phyloP scores from a whole-genome alignment of 2,329 filamentous ascomycete species.

The Colletotrichum euphorbiae region DNA sequence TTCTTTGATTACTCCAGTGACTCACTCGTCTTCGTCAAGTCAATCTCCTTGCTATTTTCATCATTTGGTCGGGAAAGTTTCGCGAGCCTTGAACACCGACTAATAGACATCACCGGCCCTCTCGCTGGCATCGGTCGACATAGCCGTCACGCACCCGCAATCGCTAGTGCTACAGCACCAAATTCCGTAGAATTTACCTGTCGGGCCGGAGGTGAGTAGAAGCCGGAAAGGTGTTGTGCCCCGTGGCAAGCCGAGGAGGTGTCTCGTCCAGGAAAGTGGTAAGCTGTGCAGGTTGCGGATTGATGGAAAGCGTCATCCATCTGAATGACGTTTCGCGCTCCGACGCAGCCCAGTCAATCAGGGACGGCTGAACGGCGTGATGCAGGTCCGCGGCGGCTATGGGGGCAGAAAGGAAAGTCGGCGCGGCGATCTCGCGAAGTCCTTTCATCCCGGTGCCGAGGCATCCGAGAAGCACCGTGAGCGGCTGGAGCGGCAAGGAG shows the following conservation, averaged over 20 bases:
- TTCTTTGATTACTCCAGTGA: too few species aligned
- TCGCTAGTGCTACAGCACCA: neutral
- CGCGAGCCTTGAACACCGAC: too few species aligned
- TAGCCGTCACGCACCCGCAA: neutral
- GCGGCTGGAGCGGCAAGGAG: too few species aligned
- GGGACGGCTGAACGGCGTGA: constrained; percentile 21
- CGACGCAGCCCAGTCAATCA: constrained; percentile 23
- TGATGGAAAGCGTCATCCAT: constrained; percentile 19
- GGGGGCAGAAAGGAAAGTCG: constrained; percentile 10
- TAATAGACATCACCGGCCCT: neutral
- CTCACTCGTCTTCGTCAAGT: too few species aligned
- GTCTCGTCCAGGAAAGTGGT: constrained; percentile 4
- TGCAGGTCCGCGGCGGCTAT: constrained; percentile 30
- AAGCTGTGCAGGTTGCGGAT: neutral
- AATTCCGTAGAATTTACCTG: neutral
- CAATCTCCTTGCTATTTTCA: too few species aligned
- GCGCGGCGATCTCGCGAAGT: constrained; percentile 18
- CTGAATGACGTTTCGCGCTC: constrained; percentile 6
- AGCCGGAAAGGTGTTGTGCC: neutral
- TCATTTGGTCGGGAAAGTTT: too few species aligned
- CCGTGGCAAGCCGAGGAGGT: neutral
- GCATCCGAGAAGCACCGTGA: constrained; percentile 15
- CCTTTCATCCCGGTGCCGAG: constrained; percentile 27
- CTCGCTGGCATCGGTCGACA: neutral
- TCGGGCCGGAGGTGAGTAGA: neutral